Evolutionary conservation across 345 rosid genomes (phyloP), one percentile per base, ranked within the genome.

Genomic region (Cochlearia excelsa): DNA sequence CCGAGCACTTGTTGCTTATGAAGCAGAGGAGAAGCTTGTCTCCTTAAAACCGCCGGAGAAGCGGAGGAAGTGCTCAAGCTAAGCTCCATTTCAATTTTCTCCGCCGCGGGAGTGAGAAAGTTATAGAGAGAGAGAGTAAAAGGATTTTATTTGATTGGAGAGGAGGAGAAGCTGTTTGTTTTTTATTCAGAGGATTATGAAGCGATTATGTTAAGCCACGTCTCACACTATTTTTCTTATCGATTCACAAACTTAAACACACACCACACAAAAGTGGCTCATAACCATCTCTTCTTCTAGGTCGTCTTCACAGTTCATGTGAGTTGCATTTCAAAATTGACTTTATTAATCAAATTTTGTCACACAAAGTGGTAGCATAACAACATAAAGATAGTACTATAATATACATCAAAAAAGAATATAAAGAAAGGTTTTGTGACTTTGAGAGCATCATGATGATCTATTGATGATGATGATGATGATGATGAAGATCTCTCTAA

Each of bases 1-100:
- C 79, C 80, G 42, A 68, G 81, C 47, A 70, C 51, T 58, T 65
- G 59, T 3, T 69, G 88, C 57, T 67, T 83, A 8, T 65, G 66
- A 40, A 69, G 70, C 0, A 57, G 75, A 69, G 73, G 59, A 39
- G 77, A 58, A 45, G 59, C 65, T 42, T 27, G 74, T 46, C 77
- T 53, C 59, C 66, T 72, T 61, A 63, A 71, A 53, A 59, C 51
- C 27, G 63, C 46, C 4, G 78, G 72, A 35, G 68, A 51, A 26
- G 65, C 51, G 52, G 82, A 74, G 51, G 83, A 71, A 58, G 53
- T 65, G 65, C 43, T 67, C 77, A 77, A 71, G 79, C 63, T 64
- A 2, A 79, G 65, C 39, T 88, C 86, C 97, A 79, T 85, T 65
- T 78, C 30, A 23, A 56, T 66, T 48, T 57, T 57, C 80, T 66